A percentile compares a stretch with the other conserved stretches of the same genome.
These are phyloP conservation scores for Ophiocordyceps unilateralis DNA, from an alignment of 2,329 filamentous ascomycete species.

Conservation along the genomic window DNA sequence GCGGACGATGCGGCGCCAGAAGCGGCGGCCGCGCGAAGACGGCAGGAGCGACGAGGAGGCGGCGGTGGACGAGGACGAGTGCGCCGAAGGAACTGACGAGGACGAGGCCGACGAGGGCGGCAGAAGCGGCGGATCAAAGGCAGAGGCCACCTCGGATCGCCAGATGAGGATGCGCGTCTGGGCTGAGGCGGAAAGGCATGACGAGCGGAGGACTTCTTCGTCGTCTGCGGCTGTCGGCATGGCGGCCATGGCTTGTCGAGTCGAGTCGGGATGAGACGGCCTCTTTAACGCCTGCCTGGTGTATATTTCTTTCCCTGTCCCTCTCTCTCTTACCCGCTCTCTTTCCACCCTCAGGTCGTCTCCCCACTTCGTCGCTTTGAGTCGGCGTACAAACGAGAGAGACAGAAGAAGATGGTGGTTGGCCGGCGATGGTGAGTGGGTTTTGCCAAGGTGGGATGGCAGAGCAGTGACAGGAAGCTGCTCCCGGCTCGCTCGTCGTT, in stretches of 20 bases:
- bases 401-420: no score
- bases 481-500: neutral
- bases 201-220: conserved; percentile 4
- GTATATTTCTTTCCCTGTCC: neutral
- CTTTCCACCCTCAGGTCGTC: no score
- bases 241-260: neutral
- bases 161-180: conserved; percentile 29
- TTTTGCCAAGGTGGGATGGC: neutral
- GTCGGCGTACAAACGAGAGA: no score
- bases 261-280: neutral
- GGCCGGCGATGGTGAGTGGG: neutral
- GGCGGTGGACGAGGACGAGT: conserved; percentile 10
- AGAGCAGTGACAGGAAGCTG: neutral
- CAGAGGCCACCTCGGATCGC: conserved; percentile 28
- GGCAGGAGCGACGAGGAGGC: conserved; percentile 11
- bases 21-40: conserved; percentile 10
- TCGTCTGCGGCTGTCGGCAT: neutral
- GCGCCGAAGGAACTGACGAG: conserved; percentile 9
- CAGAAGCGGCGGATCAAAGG: conserved; percentile 9
- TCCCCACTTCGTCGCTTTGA: no score
- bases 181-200: conserved; percentile 14
- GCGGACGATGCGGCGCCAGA: conserved; percentile 8
- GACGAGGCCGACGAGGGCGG: conserved; percentile 11
- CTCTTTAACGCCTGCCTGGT: neutral
- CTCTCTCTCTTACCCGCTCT: neutral